Evolutionary conservation across 139 green algal species (phyloP).

Genomic region (Tetradesmus obliquus): DNA sequence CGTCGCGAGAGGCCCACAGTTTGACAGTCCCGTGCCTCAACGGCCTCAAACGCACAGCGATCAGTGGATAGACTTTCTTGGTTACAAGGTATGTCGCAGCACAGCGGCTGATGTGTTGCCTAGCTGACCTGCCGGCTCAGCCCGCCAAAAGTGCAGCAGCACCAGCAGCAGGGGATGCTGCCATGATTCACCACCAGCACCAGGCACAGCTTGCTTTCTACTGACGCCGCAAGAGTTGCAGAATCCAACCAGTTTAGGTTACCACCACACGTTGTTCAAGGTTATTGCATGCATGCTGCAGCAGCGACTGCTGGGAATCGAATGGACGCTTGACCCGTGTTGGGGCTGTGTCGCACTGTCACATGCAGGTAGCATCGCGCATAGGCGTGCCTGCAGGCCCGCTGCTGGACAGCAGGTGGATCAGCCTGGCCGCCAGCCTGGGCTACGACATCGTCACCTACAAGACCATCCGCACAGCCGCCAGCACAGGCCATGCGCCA

Average conservation of each 20-base stretch:
- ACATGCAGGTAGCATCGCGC: conserved; percentile 42
- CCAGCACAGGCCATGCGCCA: conserved; percentile 17
- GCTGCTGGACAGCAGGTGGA: conserved; percentile 49
- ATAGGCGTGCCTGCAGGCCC: conserved; percentile 51
- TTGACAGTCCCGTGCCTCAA: not conserved
- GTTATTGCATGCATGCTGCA: not conserved
- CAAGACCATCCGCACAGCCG: conserved; percentile 51
- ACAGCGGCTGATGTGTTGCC: not conserved
- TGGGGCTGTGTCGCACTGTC: not conserved
- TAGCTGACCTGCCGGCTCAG: not conserved
- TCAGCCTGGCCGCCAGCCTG: conserved; percentile 28
- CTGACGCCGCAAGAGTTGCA: too few species aligned
- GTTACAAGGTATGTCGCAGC: conserved; percentile 11
- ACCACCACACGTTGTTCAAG: too few species aligned
- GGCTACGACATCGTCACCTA: conserved; percentile 54
- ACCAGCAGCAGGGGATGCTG: not conserved
- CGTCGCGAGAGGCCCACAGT: not conserved
- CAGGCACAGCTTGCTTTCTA: too few species aligned
- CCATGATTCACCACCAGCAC: not conserved
- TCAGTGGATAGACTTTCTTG: conserved; percentile 49
- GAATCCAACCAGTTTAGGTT: too few species aligned
- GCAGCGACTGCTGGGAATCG: not conserved
- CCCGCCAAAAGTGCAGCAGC: not conserved
- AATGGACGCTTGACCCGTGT: not conserved
- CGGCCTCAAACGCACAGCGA: conserved; percentile 6